Evolutionary conservation across 1,284 basidiomycete species (phyloP), one percentile per base, ranked within the genome.

Genomic region (Sphagnurus paluster): DNA sequence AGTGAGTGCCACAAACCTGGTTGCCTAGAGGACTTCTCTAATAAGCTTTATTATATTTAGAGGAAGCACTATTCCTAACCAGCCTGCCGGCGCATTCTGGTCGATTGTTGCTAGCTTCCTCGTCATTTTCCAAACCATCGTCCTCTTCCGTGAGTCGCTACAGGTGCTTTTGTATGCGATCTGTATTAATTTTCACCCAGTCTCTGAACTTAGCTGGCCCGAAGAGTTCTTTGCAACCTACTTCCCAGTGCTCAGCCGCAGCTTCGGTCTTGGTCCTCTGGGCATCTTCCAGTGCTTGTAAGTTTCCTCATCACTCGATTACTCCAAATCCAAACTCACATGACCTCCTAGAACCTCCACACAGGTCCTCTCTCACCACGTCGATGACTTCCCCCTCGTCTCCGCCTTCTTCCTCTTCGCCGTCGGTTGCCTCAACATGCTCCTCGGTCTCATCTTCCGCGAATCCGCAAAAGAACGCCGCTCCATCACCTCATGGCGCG

Each of bases 11-110:
- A n/a, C n/a, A n/a, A n/a, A n/a, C n/a, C n/a, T n/a, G n/a, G n/a
- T n/a, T n/a, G n/a, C n/a, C n/a, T n/a, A n/a, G n/a, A n/a, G n/a
- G n/a, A n/a, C n/a, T n/a, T n/a, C n/a, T n/a, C n/a, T n/a, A n/a
- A n/a, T n/a, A n/a, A n/a, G n/a, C n/a, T n/a, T n/a, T n/a, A n/a
- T n/a, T n/a, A n/a, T n/a, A n/a, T 8, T 53, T 4, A 89, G 86
- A 47, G 72, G 75, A 48, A 87, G 82, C 62, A 87, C 89, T 1
- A 87, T 94, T 3, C 90, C 91, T 0, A 88, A 91, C 60, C 90
- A 95, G 66, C 73, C 89, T 37, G 91, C 87, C 2, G 91, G 92
- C 13, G 80, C 80, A 1, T 93, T 93, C 66, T 94, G 90, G 87
- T 85, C 89, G 1, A 82, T 93, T 39, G 71, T 93, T 43, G 87